Conservation (phyloP, 1,284 basidiomycete species). For the Tausonia pullulans region DNA sequence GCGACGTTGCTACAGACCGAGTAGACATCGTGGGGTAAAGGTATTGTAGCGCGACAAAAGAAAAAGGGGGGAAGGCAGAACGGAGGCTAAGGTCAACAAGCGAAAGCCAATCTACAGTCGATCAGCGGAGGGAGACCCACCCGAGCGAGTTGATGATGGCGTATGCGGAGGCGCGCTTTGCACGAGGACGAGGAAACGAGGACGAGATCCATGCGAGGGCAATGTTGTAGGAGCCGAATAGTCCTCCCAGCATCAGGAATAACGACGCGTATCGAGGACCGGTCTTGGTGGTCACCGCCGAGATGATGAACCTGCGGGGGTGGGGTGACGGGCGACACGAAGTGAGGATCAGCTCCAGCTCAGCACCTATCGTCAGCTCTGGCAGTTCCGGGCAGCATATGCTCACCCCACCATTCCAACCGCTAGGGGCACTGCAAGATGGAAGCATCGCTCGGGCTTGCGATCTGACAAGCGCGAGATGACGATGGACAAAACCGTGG, state of each 20-base stretch:
- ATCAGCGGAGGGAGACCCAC: too few relatives aligned
- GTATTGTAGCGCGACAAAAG: too few relatives aligned
- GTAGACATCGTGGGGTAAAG: too few relatives aligned
- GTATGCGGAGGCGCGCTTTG: conserved; percentile 27
- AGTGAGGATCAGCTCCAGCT: too few relatives aligned
- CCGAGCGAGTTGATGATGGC: conserved; percentile 28
- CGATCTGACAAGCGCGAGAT: conserved; percentile 25
- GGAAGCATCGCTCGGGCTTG: conserved; percentile 28
- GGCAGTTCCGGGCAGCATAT: too few relatives aligned
- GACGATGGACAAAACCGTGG: conserved; percentile 24
- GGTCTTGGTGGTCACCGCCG: conserved; percentile 26
- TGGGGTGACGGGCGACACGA: too few relatives aligned
- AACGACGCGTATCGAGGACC: conserved; percentile 33
- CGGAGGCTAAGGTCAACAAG: too few relatives aligned
- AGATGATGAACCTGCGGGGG: conserved; percentile 27
- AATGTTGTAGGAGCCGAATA: conserved; percentile 25
- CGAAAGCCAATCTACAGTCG: too few relatives aligned
- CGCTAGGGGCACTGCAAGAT: conserved; percentile 31
- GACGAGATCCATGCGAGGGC: conserved; percentile 29
- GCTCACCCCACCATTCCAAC: too few relatives aligned
- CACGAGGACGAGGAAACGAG: conserved; percentile 28
- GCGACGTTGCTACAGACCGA: too few relatives aligned
- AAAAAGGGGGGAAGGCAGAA: too few relatives aligned
- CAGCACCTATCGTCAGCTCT: too few relatives aligned
- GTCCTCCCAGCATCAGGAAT: conserved; percentile 29